Conservation (phyloP, 345 rosid species). For the Salix arbutifolia region DNA sequence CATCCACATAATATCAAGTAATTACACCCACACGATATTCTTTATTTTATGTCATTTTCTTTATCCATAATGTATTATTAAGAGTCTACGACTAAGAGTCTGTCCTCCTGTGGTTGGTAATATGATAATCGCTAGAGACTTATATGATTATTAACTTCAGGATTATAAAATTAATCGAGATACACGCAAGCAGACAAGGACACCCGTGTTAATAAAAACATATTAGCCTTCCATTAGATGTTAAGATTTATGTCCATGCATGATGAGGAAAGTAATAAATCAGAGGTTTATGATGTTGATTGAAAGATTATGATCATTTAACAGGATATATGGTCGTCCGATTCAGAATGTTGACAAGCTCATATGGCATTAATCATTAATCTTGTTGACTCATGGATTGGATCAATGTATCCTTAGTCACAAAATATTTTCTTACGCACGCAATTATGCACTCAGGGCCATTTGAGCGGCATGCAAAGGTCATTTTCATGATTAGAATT, state of each 20-base stretch:
- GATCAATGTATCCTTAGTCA: slow-evolving; percentile 5
- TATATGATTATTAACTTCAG: too few relatives aligned
- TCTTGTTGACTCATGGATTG: slow-evolving; percentile 9
- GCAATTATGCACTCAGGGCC: slow-evolving; percentile 6
- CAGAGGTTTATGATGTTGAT: background rate
- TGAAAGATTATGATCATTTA: slow-evolving; percentile 2
- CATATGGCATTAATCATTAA: slow-evolving; percentile 1
- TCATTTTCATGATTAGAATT: slow-evolving; percentile 3
- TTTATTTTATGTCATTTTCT: too few relatives aligned
- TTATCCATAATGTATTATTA: too few relatives aligned
- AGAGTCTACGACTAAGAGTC: too few relatives aligned
- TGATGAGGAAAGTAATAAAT: background rate
- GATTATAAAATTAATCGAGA: too few relatives aligned
- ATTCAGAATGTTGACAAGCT: slow-evolving; percentile 8
- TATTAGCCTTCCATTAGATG: background rate
- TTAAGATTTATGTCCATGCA: background rate
- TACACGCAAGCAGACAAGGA: too few relatives aligned
- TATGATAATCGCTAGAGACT: too few relatives aligned
- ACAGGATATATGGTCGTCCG: background rate
- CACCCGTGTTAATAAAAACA: too few relatives aligned
- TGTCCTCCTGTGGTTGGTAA: accelerated
- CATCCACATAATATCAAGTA: background rate
- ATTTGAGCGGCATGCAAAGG: background rate
- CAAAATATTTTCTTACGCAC: background rate
- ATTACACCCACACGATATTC: background rate